Conservation (phyloP, 148 eudicot genomes). For the Rheum nobile region DNA sequence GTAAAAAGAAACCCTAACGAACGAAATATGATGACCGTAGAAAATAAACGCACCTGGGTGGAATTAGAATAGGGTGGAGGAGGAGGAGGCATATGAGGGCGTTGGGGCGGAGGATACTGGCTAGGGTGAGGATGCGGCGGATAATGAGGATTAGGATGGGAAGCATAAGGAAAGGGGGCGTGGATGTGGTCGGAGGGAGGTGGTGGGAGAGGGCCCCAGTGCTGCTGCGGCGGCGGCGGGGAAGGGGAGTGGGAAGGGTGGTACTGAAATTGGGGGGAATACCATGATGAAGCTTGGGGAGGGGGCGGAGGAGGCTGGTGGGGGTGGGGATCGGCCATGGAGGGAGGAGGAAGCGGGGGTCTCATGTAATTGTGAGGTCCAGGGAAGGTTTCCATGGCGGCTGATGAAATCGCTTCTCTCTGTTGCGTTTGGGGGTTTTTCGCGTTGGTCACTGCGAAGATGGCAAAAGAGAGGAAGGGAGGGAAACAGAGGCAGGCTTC, state of each 20-base stretch:
- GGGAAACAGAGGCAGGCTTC: not conserved
- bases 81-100: slow-evolving; percentile 17
- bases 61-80: slow-evolving; percentile 28
- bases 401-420: not conserved
- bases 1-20: not conserved
- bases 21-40: not conserved
- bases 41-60: slow-evolving; percentile 24
- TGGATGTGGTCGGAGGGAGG: slow-evolving; percentile 19
- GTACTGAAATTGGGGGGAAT: slow-evolving; percentile 16
- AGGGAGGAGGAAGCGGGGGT: slow-evolving; percentile 39
- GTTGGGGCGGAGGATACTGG: slow-evolving; percentile 28
- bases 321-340: slow-evolving; percentile 36
- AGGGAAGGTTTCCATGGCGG: slow-evolving; percentile 14
- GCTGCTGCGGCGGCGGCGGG: slow-evolving; percentile 29
- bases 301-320: slow-evolving; percentile 25
- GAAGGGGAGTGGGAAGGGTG: slow-evolving; percentile 14
- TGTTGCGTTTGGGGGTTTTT: not conserved
- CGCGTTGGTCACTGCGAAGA: not conserved
- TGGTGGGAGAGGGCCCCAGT: slow-evolving; percentile 26
- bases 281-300: slow-evolving; percentile 4
- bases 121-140: slow-evolving; percentile 27
- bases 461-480: not conserved
- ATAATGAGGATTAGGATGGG: slow-evolving; percentile 23
- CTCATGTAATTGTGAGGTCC: slow-evolving; percentile 36
- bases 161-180: slow-evolving; percentile 26